Percentiles rank a stretch among this genome's conserved stretches.
Conservation (phyloP, 1,139 yeast genomes). For the Saccharomyces hybrid region DNA sequence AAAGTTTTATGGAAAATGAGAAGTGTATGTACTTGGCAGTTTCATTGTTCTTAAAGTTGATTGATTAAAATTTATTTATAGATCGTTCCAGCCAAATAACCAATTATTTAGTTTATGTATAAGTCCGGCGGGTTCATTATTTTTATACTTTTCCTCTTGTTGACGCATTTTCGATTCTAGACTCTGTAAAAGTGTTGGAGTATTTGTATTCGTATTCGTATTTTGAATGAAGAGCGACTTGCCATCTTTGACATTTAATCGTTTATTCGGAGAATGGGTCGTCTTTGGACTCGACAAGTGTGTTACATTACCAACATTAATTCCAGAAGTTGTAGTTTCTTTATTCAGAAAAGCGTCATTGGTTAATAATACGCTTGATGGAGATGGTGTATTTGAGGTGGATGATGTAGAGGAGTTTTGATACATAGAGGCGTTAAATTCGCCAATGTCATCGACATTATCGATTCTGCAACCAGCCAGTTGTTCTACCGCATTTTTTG, state of each 20-base stretch:
- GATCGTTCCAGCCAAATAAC: slow-evolving; percentile 53
- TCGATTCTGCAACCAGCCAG: slow-evolving; percentile 50
- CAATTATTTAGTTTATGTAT: slow-evolving; percentile 30
- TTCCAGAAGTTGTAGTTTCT: background rate
- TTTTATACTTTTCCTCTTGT: slow-evolving; percentile 20
- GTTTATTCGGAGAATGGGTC: slow-evolving; percentile 1
- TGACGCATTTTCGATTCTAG: slow-evolving; percentile 30
- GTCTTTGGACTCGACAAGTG: background rate
- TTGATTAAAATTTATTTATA: slow-evolving; percentile 20
- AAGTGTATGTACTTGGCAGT: background rate
- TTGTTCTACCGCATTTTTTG: slow-evolving; percentile 54
- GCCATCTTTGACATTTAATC: slow-evolving; percentile 27
- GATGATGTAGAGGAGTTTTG: background rate
- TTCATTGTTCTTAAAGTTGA: background rate
- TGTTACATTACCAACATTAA: background rate
- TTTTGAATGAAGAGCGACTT: slow-evolving; percentile 28
- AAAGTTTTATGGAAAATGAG: background rate
- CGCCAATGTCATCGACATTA: slow-evolving; percentile 51
- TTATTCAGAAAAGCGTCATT: background rate
- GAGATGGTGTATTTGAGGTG: background rate
- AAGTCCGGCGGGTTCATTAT: slow-evolving; percentile 6
- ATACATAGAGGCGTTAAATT: slow-evolving; percentile 5
- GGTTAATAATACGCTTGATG: background rate
- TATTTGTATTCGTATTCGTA: slow-evolving; percentile 10
- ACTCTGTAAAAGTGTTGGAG: slow-evolving; percentile 30